Conservation (phyloP, 129 eudicot species). For the Erigeron canadensis region DNA sequence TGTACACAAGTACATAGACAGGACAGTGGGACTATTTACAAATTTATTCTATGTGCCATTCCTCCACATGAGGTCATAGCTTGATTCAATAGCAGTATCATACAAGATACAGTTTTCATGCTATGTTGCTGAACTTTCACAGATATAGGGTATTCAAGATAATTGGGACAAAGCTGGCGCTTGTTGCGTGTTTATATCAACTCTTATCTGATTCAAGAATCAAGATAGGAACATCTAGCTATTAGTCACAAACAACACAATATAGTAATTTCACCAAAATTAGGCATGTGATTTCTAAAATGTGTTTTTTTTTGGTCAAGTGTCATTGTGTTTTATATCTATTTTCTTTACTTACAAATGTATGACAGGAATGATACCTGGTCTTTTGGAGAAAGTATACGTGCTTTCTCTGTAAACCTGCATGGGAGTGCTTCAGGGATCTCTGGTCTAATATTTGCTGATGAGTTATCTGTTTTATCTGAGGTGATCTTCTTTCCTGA, state of each 20-base stretch:
- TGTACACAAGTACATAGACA: neutral
- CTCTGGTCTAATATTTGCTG: slow-evolving; percentile 53
- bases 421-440: slow-evolving; percentile 53
- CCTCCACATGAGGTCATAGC: neutral
- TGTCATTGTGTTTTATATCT: neutral
- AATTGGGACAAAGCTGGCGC: neutral
- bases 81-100: neutral
- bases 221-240: neutral
- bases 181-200: slow-evolving; percentile 1
- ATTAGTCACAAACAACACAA: slow-evolving; percentile 8
- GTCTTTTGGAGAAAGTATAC: slow-evolving; percentile 58
- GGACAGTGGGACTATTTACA: neutral
- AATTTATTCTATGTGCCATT: no score
- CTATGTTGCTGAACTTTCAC: neutral
- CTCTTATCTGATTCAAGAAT: slow-evolving; percentile 4
- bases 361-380: slow-evolving; percentile 72
- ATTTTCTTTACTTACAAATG: slow-evolving; percentile 6
- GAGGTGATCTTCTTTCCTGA: slow-evolving; percentile 52
- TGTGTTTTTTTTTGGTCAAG: neutral
- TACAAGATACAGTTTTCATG: neutral
- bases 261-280: neutral
- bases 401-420: slow-evolving; percentile 49
- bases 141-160: neutral
- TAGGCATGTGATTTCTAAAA: neutral
- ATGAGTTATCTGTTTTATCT: slow-evolving; percentile 54